Conservation (phyloP, 352 stramenopile species). For the Blastocystis sp. region DNA sequence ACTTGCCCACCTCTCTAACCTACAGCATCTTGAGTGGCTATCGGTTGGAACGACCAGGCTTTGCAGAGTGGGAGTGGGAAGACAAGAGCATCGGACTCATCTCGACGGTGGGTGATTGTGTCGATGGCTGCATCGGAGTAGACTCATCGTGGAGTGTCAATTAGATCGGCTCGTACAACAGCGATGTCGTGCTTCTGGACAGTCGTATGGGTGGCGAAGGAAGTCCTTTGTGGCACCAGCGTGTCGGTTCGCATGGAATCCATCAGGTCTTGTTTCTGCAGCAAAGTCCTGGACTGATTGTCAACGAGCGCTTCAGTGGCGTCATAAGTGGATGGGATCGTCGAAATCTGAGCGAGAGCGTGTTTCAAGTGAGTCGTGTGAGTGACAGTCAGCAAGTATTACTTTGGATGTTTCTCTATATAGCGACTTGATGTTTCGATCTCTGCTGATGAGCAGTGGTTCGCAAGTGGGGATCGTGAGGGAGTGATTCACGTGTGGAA, state of each 20-base stretch:
- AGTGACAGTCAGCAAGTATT: not conserved
- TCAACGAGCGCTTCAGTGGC: constrained; percentile 4
- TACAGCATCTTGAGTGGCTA: not conserved
- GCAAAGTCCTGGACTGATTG: not conserved
- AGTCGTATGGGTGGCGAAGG: not conserved
- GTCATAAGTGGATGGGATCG: not conserved
- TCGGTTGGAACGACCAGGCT: not conserved
- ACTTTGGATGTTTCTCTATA: not conserved
- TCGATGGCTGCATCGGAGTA: not conserved
- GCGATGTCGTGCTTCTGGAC: not conserved
- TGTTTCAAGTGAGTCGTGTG: not conserved
- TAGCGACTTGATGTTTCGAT: constrained; percentile 8
- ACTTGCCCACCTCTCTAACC: not conserved
- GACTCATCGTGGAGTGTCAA: not conserved
- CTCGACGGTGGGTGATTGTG: not conserved
- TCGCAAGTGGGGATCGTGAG: not conserved
- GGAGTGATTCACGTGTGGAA: not conserved
- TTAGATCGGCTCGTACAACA: not conserved
- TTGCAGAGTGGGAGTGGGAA: not conserved
- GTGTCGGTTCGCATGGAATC: not conserved
- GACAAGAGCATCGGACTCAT: not conserved
- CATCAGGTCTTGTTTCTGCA: not conserved
- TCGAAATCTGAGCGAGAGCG: not conserved
- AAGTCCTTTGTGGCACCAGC: not conserved
- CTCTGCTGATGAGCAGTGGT: constrained; percentile 6